A percentile compares a stretch with the other conserved stretches of the same genome.
These are phyloP conservation scores for Xylariaceae sp. DNA, from an alignment of 2,329 filamentous ascomycete genomes.

Conservation along the genomic window DNA sequence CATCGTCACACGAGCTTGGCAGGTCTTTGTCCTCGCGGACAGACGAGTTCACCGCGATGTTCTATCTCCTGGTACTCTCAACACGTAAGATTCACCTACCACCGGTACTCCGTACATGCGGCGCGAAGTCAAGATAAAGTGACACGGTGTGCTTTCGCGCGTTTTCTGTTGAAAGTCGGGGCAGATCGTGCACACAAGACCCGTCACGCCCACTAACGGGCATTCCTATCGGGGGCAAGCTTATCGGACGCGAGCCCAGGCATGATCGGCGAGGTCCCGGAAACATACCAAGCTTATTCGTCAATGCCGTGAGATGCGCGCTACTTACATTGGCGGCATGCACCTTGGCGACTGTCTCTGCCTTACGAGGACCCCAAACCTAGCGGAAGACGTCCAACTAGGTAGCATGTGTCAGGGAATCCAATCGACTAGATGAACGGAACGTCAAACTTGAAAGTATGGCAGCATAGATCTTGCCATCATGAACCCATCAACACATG, in stretches of 20 bases:
- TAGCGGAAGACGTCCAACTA: too few species aligned
- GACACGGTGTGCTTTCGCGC: background rate
- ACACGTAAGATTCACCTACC: background rate
- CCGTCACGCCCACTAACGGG: background rate
- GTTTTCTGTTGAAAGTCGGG: background rate
- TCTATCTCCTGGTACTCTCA: background rate
- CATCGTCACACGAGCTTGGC: conserved; percentile 16
- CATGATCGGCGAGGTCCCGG: background rate
- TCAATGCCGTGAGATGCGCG: background rate
- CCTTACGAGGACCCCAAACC: background rate
- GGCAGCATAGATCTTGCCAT: conserved; percentile 3
- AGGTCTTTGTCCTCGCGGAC: conserved; percentile 3
- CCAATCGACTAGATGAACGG: background rate
- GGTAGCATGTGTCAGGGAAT: too few species aligned
- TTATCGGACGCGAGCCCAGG: background rate
- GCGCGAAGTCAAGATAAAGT: background rate
- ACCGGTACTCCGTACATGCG: background rate
- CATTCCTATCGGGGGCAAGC: background rate
- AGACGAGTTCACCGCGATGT: conserved; percentile 2
- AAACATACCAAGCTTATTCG: background rate
- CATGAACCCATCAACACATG: conserved; percentile 4
- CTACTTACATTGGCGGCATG: background rate
- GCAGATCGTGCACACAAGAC: conserved; percentile 4
- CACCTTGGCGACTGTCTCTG: conserved; percentile 1
- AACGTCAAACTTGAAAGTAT: conserved; percentile 11